Evolutionary conservation across 108 stramenopile genomes (phyloP), one percentile per base, ranked within the genome.

Genomic region (Nannochloropsis oceanica): DNA sequence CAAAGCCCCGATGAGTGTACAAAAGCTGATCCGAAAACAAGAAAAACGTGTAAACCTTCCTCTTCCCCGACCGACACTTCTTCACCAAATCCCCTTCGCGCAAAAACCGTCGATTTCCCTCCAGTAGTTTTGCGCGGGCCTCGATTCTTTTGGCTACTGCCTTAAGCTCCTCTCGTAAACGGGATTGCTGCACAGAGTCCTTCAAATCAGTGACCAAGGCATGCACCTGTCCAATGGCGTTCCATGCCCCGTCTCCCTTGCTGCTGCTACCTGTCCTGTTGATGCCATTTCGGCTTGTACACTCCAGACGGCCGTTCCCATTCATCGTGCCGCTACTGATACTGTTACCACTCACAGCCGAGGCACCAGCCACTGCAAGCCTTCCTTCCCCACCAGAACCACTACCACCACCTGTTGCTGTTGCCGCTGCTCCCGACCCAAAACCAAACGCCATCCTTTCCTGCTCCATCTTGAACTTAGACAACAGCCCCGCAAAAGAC

Each of bases 21-120:
- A 96, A 86, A 34, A 95, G 86, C 25, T 92, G 85, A 87, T 98
- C 97, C 80, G 93, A 94, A 89, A 98, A 98, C 81, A 98, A 87
- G 86, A 96, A 98, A 89, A 98, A 96, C 11, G 91, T 87, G 88
- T 96, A 97, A 12, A 91, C 87, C 26, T 92, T 90, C 59, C 85
- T 89, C 43, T 94, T 89, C 26, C 95, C 96, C 34, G 89, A 92
- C 25, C 95, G 92, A 80, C 92, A 92, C 44, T 89, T 87, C 89
- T 98, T 97, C n/a, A 92, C 84, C 59, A 98, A 85, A 86, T 95
- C 90, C 12, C 95, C 97, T 86, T 94, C 94, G 80, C 92, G 91
- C 8, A 97, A 44, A 89, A 97, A 96, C 24, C 89, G 81, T 27
- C 96, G 86, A 18, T 94, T 93, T 83, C 95, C 94, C 79, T 94